phyloP scores from a whole-genome alignment of 2,329 filamentous ascomycete genomes.

The Xylaria sp. region DNA sequence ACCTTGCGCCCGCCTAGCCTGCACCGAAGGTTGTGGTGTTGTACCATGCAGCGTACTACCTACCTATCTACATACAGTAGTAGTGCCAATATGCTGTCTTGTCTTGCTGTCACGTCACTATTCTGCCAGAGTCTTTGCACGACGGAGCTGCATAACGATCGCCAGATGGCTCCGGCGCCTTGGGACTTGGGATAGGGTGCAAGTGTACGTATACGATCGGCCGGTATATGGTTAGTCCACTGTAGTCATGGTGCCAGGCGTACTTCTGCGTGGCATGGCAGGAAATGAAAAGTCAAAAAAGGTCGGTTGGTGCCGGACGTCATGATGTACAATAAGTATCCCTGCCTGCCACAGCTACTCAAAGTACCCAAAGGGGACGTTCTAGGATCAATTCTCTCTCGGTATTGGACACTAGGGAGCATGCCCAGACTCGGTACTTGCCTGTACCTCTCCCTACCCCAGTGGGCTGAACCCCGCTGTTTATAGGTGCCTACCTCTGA shows the following conservation, averaged over 20 bases:
- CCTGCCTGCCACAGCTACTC: neutral
- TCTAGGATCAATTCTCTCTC: conserved; percentile 14
- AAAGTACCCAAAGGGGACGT: conserved; percentile 28
- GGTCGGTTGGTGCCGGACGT: neutral
- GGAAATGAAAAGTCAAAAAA: neutral
- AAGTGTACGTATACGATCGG: neutral
- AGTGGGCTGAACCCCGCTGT: neutral
- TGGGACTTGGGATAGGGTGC: conserved; percentile 1
- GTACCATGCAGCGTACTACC: neutral
- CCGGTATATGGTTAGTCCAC: too few species aligned
- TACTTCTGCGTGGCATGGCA: conserved; percentile 2
- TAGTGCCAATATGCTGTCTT: neutral
- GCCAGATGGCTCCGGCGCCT: neutral
- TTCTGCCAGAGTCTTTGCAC: neutral
- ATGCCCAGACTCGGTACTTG: conserved; percentile 24
- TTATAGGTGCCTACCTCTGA: too few species aligned
- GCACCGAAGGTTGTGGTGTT: too few species aligned
- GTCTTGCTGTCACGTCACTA: neutral
- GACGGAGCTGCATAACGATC: neutral
- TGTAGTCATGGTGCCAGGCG: too few species aligned
- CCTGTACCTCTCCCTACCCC: conserved; percentile 20
- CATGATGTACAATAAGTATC: conserved; percentile 24
- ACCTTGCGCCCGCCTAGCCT: too few species aligned
- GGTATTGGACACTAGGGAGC: conserved; percentile 22
- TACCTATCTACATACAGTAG: too few species aligned